Evolutionary conservation across 805 yeast genomes (phyloP).

Genomic region (Candida rishiriensis): DNA sequence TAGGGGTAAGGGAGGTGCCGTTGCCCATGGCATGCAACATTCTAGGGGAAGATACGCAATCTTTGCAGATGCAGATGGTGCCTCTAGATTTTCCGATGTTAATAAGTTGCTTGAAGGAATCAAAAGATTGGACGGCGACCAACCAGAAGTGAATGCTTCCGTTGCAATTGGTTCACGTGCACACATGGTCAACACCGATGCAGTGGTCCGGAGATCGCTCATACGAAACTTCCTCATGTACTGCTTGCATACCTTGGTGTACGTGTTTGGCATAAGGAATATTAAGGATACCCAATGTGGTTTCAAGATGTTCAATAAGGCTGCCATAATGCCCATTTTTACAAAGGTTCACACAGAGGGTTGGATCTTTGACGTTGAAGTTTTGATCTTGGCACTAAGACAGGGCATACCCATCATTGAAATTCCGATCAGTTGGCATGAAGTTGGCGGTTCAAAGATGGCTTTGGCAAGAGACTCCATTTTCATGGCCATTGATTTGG

Average conservation of each 20-base stretch:
- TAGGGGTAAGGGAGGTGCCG: slow-evolving; percentile 97
- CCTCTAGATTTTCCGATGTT: slow-evolving; percentile 75
- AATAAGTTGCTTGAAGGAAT: slow-evolving; percentile 44
- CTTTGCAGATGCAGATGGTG: slow-evolving; percentile 98
- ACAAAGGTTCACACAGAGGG: slow-evolving; percentile 95
- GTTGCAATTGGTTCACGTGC: slow-evolving; percentile 92
- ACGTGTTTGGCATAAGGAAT: slow-evolving; percentile 79
- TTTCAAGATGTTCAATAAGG: slow-evolving; percentile 80
- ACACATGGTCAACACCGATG: slow-evolving; percentile 93
- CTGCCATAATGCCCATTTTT: slow-evolving; percentile 61
- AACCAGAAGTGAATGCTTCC: slow-evolving; percentile 37
- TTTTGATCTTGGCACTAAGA: slow-evolving; percentile 72
- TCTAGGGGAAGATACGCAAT: slow-evolving; percentile 68
- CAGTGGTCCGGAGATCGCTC: slow-evolving; percentile 90
- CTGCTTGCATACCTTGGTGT: slow-evolving; percentile 82
- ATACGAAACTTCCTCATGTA: slow-evolving; percentile 90
- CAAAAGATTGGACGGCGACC: slow-evolving; percentile 17
- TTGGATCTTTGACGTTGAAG: slow-evolving; percentile 97
- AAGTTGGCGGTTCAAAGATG: slow-evolving; percentile 91
- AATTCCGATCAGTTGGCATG: slow-evolving; percentile 93
- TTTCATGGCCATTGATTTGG: slow-evolving; percentile 89
- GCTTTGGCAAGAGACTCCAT: slow-evolving; percentile 88
- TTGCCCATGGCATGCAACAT: slow-evolving; percentile 82
- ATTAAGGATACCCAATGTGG: slow-evolving; percentile 97
- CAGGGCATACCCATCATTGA: slow-evolving; percentile 67